These are phyloP conservation scores for Saccharomycopsis fodiens DNA, from an alignment of 805 yeast genomes.

Conservation along the genomic window DNA sequence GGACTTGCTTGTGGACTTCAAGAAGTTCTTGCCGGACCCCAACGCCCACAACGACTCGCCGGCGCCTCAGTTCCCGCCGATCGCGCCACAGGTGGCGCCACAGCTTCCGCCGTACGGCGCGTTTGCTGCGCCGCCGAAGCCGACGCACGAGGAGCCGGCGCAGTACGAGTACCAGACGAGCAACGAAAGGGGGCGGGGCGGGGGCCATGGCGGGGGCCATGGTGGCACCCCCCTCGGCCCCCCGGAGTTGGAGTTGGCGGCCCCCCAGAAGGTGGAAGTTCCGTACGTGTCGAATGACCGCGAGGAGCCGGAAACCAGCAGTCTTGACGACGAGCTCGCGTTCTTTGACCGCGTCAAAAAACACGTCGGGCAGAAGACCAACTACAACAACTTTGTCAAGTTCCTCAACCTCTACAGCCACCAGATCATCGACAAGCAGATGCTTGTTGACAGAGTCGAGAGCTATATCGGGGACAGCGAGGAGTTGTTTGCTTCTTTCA, in stretches of 20 bases:
- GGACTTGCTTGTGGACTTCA: conserved; percentile 88
- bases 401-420: conserved; percentile 79
- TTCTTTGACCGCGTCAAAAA: conserved; percentile 86
- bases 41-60: neutral
- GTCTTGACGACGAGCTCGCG: conserved; percentile 73
- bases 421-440: conserved; percentile 76
- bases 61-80: neutral
- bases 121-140: neutral
- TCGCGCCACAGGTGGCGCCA: neutral
- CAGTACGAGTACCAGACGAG: neutral
- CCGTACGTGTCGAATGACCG: neutral
- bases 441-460: conserved; percentile 77
- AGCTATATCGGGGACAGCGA: conserved; percentile 75
- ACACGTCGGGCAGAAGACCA: conserved; percentile 62
- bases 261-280: neutral
- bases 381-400: conserved; percentile 87
- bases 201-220: too few species aligned
- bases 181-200: neutral
- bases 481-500: conserved; percentile 87
- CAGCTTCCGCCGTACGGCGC: conserved; percentile 10
- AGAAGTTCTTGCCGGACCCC: conserved; percentile 84
- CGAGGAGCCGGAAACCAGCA: conserved; percentile 18
- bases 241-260: neutral
- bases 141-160: neutral
- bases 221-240: neutral